Percentiles rank a stretch among this genome's conserved stretches.
phyloP scores from a whole-genome alignment of 768 basidiomycete genomes.

The Rhodosporidiobolus sp. region DNA sequence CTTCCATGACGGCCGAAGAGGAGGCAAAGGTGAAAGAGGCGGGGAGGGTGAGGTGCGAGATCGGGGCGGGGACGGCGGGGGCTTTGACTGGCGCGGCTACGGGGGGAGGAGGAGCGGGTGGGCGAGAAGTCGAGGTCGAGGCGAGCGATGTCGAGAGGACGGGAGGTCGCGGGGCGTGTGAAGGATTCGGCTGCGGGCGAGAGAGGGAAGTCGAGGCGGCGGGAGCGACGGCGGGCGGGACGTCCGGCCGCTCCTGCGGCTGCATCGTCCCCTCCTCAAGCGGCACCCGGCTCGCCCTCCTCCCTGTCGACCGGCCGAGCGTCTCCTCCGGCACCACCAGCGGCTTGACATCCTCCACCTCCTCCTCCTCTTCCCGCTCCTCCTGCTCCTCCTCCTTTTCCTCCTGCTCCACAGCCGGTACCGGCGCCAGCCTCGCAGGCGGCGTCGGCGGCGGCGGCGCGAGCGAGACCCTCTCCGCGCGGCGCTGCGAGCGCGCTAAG shows the following conservation, averaged over 20 bases:
- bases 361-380: too few species aligned
- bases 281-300: too few species aligned
- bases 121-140: not conserved
- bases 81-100: not conserved
- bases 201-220: too few species aligned
- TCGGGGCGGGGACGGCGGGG: not conserved
- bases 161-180: not conserved
- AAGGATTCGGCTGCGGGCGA: too few species aligned
- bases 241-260: too few species aligned
- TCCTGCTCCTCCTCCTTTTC: too few species aligned
- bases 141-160: not conserved
- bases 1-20: not conserved
- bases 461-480: not conserved
- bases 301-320: too few species aligned
- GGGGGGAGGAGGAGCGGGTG: not conserved
- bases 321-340: too few species aligned
- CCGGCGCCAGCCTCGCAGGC: not conserved
- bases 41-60: conserved; percentile 18
- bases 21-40: conserved; percentile 19
- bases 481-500: not conserved
- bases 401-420: too few species aligned
- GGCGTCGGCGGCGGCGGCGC: not conserved
- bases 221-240: too few species aligned
- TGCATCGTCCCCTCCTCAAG: too few species aligned
- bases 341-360: too few species aligned